A percentile compares a stretch with the other conserved stretches of the same genome.
These are phyloP conservation scores for Nectriaceae sp. DNA, from an alignment of 2,329 filamentous ascomycete species.

Conservation along the genomic window DNA sequence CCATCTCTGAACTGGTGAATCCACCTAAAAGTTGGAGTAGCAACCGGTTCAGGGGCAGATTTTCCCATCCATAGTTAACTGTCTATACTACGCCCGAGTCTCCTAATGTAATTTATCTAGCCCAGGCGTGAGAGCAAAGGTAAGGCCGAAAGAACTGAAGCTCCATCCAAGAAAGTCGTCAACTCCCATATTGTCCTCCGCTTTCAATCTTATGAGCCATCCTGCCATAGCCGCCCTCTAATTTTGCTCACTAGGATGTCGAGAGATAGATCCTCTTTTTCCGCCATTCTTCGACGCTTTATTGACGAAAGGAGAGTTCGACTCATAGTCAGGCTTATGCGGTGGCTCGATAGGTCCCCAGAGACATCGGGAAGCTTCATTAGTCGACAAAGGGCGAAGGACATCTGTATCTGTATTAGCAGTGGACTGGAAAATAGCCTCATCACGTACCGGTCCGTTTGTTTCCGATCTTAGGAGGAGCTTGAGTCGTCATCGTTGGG, in stretches of 20 bases:
- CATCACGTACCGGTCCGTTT: slow-evolving; percentile 1
- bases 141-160: not conserved
- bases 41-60: no score
- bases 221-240: no score
- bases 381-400: not conserved
- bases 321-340: slow-evolving; percentile 30
- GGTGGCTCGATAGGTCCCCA: slow-evolving; percentile 34
- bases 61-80: no score
- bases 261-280: not conserved
- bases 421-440: not conserved
- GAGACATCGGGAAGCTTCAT: slow-evolving; percentile 18
- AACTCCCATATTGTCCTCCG: not conserved
- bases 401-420: slow-evolving; percentile 4
- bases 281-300: not conserved
- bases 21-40: no score
- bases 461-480: not conserved
- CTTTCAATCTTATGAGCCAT: no score
- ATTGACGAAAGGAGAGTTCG: not conserved
- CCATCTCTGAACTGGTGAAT: no score
- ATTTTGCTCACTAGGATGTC: not conserved
- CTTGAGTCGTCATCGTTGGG: not conserved
- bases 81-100: no score
- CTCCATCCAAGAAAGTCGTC: not conserved
- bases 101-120: no score
- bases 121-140: not conserved